Evolutionary conservation across 1,284 basidiomycete genomes (phyloP).

Genomic region (Malassezia sympodialis): DNA sequence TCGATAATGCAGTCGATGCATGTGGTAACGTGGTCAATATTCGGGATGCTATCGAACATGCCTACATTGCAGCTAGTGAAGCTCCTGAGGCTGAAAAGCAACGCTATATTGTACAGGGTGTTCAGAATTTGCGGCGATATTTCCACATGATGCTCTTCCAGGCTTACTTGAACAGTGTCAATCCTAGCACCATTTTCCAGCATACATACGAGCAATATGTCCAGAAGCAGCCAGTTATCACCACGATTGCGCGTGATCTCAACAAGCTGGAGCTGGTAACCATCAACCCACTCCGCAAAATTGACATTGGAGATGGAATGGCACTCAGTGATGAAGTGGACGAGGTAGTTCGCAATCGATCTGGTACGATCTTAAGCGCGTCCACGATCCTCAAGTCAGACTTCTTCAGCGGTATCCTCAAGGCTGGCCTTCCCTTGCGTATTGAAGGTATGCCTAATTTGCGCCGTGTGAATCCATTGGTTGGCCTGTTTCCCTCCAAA

Average conservation of each 20-base stretch:
- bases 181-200: constrained; percentile 55
- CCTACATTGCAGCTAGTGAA: constrained; percentile 61
- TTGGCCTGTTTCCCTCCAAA: constrained; percentile 10
- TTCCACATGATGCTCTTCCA: constrained; percentile 89
- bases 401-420: constrained; percentile 59
- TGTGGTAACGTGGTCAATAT: constrained; percentile 68
- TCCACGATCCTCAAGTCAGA: constrained; percentile 94
- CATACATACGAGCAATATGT: constrained; percentile 41
- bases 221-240: constrained; percentile 60
- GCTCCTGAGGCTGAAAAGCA: constrained; percentile 68
- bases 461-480: constrained; percentile 33
- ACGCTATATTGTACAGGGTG: constrained; percentile 49
- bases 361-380: constrained; percentile 76
- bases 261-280: constrained; percentile 66
- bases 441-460: constrained; percentile 47
- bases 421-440: constrained; percentile 30
- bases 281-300: constrained; percentile 67
- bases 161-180: constrained; percentile 76
- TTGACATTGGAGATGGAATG: constrained; percentile 56
- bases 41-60: constrained; percentile 78
- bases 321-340: constrained; percentile 55
- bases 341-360: constrained; percentile 63
- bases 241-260: constrained; percentile 88
- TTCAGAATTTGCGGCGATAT: constrained; percentile 53
- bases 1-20: constrained; percentile 84